These are phyloP conservation scores for Acanthamoeba royreba DNA, from an alignment of 208 protist genomes.

Conservation along the genomic window DNA sequence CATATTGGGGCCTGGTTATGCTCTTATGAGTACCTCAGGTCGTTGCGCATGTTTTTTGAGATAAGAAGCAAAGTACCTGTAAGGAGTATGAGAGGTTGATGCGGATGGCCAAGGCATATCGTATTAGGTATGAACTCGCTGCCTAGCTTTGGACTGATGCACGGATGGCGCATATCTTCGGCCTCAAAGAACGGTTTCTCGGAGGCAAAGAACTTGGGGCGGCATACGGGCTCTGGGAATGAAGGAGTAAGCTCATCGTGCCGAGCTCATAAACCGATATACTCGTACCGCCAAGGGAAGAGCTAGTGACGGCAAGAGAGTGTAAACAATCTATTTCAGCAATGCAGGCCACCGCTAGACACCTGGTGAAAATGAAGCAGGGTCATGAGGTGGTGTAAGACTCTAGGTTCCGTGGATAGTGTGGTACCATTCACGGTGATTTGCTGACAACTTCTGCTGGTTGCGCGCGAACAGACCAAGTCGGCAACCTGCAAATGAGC, in stretches of 20 bases:
- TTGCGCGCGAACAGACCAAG: not conserved
- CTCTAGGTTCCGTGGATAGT: not conserved
- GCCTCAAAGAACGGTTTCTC: slow-evolving; percentile 5
- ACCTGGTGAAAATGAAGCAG: not conserved
- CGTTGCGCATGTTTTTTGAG: too few species aligned
- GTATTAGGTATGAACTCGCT: slow-evolving; percentile 71
- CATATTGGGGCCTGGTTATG: slow-evolving; percentile 94
- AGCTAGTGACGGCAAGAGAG: slow-evolving; percentile 53
- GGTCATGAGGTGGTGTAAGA: not conserved
- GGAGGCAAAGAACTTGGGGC: slow-evolving; percentile 54
- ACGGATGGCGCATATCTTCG: slow-evolving; percentile 65
- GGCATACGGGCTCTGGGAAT: slow-evolving; percentile 49
- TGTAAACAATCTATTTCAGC: slow-evolving; percentile 72
- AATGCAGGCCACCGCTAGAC: slow-evolving; percentile 46
- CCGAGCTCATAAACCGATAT: not conserved
- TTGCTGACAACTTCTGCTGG: not conserved
- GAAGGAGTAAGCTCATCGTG: not conserved
- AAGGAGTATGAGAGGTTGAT: slow-evolving; percentile 82
- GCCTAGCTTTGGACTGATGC: slow-evolving; percentile 36
- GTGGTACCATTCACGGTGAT: not conserved
- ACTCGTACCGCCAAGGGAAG: not conserved
- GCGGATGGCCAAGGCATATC: not conserved
- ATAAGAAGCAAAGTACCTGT: too few species aligned
- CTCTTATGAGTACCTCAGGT: too few species aligned
- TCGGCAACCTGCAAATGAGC: not conserved